Evolutionary conservation across 164 flowering plant species (phyloP).

Genomic region (Cinnamomum micranthum): DNA sequence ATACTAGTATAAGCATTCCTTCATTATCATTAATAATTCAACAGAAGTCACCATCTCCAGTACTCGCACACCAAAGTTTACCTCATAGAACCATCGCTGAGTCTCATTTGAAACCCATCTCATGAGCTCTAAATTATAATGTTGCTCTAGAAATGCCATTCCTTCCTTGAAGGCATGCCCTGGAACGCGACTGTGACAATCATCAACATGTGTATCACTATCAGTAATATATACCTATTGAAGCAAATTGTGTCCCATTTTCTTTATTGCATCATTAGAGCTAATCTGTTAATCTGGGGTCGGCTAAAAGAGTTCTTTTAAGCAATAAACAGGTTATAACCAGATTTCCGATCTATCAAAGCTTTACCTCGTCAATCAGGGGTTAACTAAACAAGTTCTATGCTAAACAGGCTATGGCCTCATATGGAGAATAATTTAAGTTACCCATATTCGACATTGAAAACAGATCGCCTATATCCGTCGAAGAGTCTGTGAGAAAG

Average conservation of each 20-base stretch:
- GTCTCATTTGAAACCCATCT: slow-evolving; percentile 26
- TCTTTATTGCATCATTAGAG: too few relatives aligned
- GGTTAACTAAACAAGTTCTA: too few relatives aligned
- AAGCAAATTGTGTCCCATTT: background rate
- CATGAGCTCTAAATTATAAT: slow-evolving; percentile 38
- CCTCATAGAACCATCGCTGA: slow-evolving; percentile 72
- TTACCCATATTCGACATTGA: slow-evolving; percentile 31
- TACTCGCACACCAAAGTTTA: slow-evolving; percentile 11
- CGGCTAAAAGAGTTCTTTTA: too few relatives aligned
- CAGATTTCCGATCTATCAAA: too few relatives aligned
- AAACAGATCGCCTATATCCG: slow-evolving; percentile 28
- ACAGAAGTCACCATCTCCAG: background rate
- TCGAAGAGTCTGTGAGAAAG: slow-evolving; percentile 32
- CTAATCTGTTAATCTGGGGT: too few relatives aligned
- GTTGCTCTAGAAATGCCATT: slow-evolving; percentile 44
- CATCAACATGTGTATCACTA: background rate
- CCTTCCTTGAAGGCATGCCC: slow-evolving; percentile 59
- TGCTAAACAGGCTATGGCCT: too few relatives aligned
- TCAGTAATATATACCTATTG: too few relatives aligned
- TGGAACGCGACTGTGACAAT: slow-evolving; percentile 43
- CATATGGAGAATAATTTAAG: background rate
- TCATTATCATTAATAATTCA: background rate
- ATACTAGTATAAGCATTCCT: slow-evolving; percentile 5
- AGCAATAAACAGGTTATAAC: too few relatives aligned
- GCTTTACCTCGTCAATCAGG: too few relatives aligned